Percentiles rank a stretch among this genome's conserved stretches.
These are phyloP conservation scores for Gaeumannomyces tritici DNA, from an alignment of 2,329 filamentous ascomycete species.

Conservation along the genomic window DNA sequence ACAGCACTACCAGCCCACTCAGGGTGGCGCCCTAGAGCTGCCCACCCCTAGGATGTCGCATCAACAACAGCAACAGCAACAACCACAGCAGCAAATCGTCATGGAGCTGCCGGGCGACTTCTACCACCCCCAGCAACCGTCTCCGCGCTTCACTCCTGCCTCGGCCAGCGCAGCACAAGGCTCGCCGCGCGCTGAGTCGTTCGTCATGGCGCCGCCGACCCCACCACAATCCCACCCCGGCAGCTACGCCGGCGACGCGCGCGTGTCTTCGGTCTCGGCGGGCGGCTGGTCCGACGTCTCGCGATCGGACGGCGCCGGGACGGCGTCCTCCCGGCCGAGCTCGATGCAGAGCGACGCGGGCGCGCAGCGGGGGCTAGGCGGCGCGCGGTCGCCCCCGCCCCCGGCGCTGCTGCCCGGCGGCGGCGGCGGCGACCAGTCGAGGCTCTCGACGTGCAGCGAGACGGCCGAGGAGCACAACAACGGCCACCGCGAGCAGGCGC, in stretches of 20 bases:
- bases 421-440: constrained; percentile 25
- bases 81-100: constrained; percentile 27
- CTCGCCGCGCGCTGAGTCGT: constrained; percentile 5
- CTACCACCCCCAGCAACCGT: constrained; percentile 25
- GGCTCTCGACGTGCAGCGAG: constrained; percentile 37
- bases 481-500: constrained; percentile 14
- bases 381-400: constrained; percentile 26
- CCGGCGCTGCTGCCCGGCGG: background rate
- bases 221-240: constrained; percentile 12
- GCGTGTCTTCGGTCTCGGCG: background rate
- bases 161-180: constrained; percentile 9
- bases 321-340: constrained; percentile 20
- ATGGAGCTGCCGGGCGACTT: constrained; percentile 39
- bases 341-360: constrained; percentile 17
- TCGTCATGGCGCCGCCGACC: constrained; percentile 8
- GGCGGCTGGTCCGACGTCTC: constrained; percentile 27
- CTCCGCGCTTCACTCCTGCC: constrained; percentile 18
- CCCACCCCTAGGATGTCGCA: constrained; percentile 8
- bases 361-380: constrained; percentile 14
- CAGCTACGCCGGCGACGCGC: constrained; percentile 16
- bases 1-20: background rate
- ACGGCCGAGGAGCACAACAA: constrained; percentile 31
- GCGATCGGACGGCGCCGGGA: background rate
- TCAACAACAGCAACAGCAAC: constrained; percentile 8
- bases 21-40: constrained; percentile 4